Evolutionary conservation across 106 monocot genomes (phyloP).

Genomic region (Hemerocallis citrina): DNA sequence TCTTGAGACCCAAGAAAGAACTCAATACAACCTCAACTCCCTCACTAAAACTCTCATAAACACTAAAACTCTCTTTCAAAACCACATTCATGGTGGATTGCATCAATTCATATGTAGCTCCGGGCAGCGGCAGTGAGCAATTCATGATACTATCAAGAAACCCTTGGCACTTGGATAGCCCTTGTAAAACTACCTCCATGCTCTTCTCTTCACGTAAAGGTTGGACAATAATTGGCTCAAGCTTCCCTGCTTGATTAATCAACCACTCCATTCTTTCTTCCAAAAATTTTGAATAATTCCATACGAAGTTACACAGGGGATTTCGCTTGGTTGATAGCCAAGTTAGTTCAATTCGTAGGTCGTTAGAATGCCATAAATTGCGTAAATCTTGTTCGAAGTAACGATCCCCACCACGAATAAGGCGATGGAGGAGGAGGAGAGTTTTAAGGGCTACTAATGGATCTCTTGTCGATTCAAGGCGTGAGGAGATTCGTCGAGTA

Average conservation of each 20-base stretch:
- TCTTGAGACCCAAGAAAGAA: conserved; percentile 8
- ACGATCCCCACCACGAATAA: conserved; percentile 80
- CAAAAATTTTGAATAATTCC: conserved; percentile 49
- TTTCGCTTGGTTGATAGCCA: conserved; percentile 3
- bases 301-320: conserved; percentile 21
- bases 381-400: conserved; percentile 70
- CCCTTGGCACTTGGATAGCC: conserved; percentile 37
- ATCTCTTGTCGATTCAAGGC: conserved; percentile 31
- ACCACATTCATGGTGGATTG: conserved; percentile 36
- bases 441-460: conserved; percentile 40
- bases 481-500: conserved; percentile 26
- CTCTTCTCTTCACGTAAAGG: conserved; percentile 7
- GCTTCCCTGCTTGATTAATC: conserved; percentile 56
- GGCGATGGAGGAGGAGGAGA: conserved; percentile 72
- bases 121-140: conserved; percentile 1
- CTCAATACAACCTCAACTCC: conserved; percentile 15
- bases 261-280: conserved; percentile 61
- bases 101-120: conserved; percentile 4
- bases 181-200: conserved; percentile 10
- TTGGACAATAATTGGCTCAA: conserved; percentile 48
- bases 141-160: conserved; percentile 32
- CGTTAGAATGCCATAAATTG: conserved; percentile 30
- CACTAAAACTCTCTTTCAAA: conserved; percentile 65
- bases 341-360: conserved; percentile 37
- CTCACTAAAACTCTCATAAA: conserved; percentile 49